Conservation (phyloP, 2,329 filamentous ascomycete genomes). For the Penicillium sp. region DNA sequence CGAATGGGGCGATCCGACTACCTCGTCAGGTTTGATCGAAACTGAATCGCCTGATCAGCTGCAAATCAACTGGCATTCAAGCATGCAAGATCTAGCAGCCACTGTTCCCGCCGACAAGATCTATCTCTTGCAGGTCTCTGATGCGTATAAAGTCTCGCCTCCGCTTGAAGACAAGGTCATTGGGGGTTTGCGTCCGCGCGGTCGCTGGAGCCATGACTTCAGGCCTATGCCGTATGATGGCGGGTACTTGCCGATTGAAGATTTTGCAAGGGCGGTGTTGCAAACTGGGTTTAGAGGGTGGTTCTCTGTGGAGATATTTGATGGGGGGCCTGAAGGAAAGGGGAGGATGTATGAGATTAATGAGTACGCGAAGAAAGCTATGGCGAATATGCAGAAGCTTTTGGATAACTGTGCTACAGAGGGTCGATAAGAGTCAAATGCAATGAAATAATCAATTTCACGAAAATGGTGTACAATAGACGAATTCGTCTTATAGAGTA, state of each 20-base stretch:
- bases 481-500: neutral
- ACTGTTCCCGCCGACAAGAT: conserved; percentile 70
- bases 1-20: conserved; percentile 73
- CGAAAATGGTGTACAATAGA: neutral
- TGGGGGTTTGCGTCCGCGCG: conserved; percentile 60
- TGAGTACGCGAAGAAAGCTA: conserved; percentile 54
- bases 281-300: conserved; percentile 67
- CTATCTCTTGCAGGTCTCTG: conserved; percentile 72
- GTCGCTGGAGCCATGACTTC: conserved; percentile 70
- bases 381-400: conserved; percentile 50
- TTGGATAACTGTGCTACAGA: conserved; percentile 39
- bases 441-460: neutral
- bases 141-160: conserved; percentile 65
- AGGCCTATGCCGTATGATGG: conserved; percentile 69
- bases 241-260: conserved; percentile 68
- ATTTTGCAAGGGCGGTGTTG: conserved; percentile 66
- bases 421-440: neutral
- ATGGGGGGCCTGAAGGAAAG: conserved; percentile 57
- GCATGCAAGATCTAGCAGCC: conserved; percentile 56
- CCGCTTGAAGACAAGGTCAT: conserved; percentile 57
- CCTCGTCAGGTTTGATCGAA: conserved; percentile 60
- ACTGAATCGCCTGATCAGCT: conserved; percentile 49
- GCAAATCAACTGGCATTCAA: conserved; percentile 52
- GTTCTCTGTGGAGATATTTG: conserved; percentile 72
- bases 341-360: conserved; percentile 52